Conservation (phyloP, 176 grass and related monocot genomes). For the Cenchrus americanus region DNA sequence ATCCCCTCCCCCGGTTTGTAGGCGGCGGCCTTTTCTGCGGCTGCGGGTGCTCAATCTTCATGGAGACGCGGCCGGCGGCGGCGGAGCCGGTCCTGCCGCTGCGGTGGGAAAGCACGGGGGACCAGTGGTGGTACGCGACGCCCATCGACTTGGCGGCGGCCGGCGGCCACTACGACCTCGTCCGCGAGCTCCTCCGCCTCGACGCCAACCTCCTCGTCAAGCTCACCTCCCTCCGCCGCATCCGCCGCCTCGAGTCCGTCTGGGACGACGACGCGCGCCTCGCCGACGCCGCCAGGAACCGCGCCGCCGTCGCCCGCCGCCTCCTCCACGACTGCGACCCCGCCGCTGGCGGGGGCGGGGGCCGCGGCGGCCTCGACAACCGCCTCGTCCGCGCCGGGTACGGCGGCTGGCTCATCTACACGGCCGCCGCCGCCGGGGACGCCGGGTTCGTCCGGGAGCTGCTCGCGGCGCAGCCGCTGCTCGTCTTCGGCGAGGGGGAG, state of each 20-base stretch:
- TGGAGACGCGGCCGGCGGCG: conserved; percentile 7
- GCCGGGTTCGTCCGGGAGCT: conserved; percentile 63
- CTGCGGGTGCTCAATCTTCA: not conserved
- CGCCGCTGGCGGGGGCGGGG: not conserved
- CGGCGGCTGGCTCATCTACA: conserved; percentile 92
- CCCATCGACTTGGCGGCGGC: conserved; percentile 90
- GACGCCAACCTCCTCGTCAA: conserved; percentile 95
- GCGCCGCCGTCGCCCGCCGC: conserved; percentile 62
- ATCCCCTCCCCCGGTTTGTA: not conserved
- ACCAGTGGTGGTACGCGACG: conserved; percentile 98
- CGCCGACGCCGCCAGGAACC: conserved; percentile 57
- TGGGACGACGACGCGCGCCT: conserved; percentile 84
- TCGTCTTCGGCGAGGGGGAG: conserved; percentile 93
- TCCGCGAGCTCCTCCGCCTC: conserved; percentile 84
- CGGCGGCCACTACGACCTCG: conserved; percentile 86
- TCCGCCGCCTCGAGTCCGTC: conserved; percentile 87
- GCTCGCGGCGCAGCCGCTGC: conserved; percentile 61
- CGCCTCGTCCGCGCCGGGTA: conserved; percentile 59
- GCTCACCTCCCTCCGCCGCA: conserved; percentile 86
- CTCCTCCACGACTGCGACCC: conserved; percentile 68
- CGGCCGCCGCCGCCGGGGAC: conserved; percentile 76
- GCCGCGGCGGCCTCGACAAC: conserved; percentile 36
- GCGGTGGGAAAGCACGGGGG: conserved; percentile 96
- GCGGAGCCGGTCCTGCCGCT: conserved; percentile 60
- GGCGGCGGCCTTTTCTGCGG: not conserved